These are phyloP conservation scores for Penicillium corylophilum DNA, from an alignment of 2,329 filamentous ascomycete species.

Conservation along the genomic window DNA sequence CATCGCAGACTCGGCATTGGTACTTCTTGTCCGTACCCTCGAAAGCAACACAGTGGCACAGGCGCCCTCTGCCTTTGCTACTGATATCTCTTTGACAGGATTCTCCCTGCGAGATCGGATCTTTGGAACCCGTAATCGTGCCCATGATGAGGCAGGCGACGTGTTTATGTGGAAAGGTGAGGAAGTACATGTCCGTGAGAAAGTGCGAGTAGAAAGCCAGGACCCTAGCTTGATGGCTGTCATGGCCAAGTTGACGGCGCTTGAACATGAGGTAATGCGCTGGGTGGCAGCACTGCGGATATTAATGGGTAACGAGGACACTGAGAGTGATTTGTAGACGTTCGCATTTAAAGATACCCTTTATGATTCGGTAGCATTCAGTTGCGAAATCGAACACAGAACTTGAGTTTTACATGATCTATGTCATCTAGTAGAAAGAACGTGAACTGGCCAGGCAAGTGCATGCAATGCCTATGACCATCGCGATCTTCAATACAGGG, in stretches of 20 bases:
- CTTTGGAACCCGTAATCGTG: conserved; percentile 53
- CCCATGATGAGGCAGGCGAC: conserved; percentile 77
- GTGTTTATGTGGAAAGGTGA: conserved; percentile 68
- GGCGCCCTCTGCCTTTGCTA: conserved; percentile 66
- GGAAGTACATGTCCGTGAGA: conserved; percentile 84
- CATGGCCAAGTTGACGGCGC: conserved; percentile 75
- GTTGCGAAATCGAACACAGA: background rate
- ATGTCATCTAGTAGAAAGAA: background rate
- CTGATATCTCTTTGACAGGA: conserved; percentile 61
- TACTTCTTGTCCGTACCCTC: conserved; percentile 68
- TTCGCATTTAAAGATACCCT: background rate
- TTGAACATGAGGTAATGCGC: conserved; percentile 70
- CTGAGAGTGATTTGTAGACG: conserved; percentile 33
- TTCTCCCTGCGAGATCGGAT: conserved; percentile 60
- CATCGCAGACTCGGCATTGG: conserved; percentile 67
- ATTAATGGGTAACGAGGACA: conserved; percentile 68
- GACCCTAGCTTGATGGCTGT: conserved; percentile 83
- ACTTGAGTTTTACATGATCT: background rate
- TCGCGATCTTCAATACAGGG: background rate
- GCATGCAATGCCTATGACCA: too few relatives aligned
- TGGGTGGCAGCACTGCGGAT: conserved; percentile 70
- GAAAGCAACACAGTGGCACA: conserved; percentile 61
- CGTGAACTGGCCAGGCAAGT: too few relatives aligned
- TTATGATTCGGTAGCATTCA: background rate
- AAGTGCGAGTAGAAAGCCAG: conserved; percentile 82